Conservation (phyloP, 148 eudicot species). For the Diospyros kaki region DNA sequence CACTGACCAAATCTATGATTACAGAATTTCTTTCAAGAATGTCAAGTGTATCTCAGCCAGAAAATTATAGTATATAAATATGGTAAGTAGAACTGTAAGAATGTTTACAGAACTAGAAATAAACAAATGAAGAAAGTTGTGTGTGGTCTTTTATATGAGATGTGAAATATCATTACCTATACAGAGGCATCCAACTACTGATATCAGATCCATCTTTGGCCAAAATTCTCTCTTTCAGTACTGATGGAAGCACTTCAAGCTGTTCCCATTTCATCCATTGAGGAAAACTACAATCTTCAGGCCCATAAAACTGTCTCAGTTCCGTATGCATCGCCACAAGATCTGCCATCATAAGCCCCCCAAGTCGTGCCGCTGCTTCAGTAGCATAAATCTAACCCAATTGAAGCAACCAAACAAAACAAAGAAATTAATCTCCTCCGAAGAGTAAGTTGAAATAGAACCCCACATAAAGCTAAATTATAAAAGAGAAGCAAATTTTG, state of each 20-base stretch:
- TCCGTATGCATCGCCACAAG: slow-evolving; percentile 75
- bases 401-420: slow-evolving; percentile 11
- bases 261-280: slow-evolving; percentile 77
- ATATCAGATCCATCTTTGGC: slow-evolving; percentile 63
- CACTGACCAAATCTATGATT: background rate
- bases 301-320: slow-evolving; percentile 72
- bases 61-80: background rate
- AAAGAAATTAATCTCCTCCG: background rate
- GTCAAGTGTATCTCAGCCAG: background rate
- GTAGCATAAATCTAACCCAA: slow-evolving; percentile 69
- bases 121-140: background rate
- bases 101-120: background rate
- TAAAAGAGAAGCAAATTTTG: background rate
- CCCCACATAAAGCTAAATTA: too few species aligned
- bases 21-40: background rate
- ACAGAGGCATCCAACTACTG: slow-evolving; percentile 71
- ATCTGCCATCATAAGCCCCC: slow-evolving; percentile 85
- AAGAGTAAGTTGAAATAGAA: background rate
- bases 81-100: slow-evolving; percentile 11
- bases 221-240: slow-evolving; percentile 43
- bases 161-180: slow-evolving; percentile 43
- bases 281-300: slow-evolving; percentile 41
- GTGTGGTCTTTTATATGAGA: background rate
- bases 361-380: slow-evolving; percentile 71
- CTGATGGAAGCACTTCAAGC: slow-evolving; percentile 56